Evolutionary conservation across 2,329 filamentous ascomycete genomes (phyloP), one percentile per base, ranked within the genome.

Genomic region (Tolypocladium sp.): DNA sequence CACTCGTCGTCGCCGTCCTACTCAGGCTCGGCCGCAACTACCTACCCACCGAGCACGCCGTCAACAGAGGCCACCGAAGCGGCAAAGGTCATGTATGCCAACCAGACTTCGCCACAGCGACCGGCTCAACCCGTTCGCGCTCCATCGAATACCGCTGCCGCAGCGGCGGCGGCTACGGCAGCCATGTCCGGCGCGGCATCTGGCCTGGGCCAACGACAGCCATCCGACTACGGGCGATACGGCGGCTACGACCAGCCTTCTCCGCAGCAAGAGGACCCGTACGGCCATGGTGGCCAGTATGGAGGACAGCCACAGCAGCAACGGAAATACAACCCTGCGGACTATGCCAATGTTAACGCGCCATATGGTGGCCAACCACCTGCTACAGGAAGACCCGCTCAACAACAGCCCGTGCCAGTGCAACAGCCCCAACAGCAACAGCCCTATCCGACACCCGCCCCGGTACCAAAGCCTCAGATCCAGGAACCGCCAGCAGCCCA

Each of bases 301-400:
- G 67, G 69, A 13, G 64, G 15, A 12, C 63, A 57, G 30, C 71
- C 68, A 20, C 71, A 76, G 20, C 75, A 80, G 62, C 84, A 87
- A 64, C 78, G 85, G 46, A 85, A 84, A 65, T 94, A 94, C 71
- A 90, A 94, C 70, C 90, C 90, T 35, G 85, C 84, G 30, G 87
- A 88, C 63, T 94, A 92, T 70, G 88, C 87, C 60, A 84, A 81
- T 68, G 81, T 85, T 65, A 81, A 77, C 67, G 68, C 69, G 33
- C 66, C 73, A 57, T 85, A 81, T 64, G 74, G 64, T 46, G 65
- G 61, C 38, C 71, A 70, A 57, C 59, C 66, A 7, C 63, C 68
- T 37, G 58, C 59, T 65, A 55, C 71, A 70, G 33, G 71, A 71
- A 53, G 75, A 73, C 58, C 73, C 72, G 59, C 25, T 15, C 67